Percentiles rank a stretch among this genome's conserved stretches.
phyloP scores from a whole-genome alignment of 805 yeast genomes.

The Limtongozyma cylindracea region DNA sequence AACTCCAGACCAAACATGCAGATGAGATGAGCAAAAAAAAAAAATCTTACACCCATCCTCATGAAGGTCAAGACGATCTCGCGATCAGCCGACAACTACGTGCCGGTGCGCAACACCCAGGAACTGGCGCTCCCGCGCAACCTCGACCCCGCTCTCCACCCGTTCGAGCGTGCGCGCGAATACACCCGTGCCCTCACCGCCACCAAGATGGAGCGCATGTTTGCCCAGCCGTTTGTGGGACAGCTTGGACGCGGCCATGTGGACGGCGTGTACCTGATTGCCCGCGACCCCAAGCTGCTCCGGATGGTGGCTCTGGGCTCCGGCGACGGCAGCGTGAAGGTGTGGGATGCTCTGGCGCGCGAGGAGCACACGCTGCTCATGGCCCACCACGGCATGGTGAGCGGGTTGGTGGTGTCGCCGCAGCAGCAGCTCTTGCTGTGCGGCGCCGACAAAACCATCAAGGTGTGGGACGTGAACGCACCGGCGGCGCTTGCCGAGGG shows the following conservation, averaged over 20 bases:
- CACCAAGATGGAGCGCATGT: slow-evolving; percentile 85
- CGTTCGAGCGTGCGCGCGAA: slow-evolving; percentile 92
- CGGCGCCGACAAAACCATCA: slow-evolving; percentile 76
- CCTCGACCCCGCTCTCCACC: slow-evolving; percentile 83
- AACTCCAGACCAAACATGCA: too few relatives aligned
- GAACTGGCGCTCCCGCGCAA: slow-evolving; percentile 74
- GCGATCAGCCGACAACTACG: slow-evolving; percentile 75
- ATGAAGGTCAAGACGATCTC: slow-evolving; percentile 78
- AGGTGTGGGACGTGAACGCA: slow-evolving; percentile 46
- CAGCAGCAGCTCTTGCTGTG: slow-evolving; percentile 41
- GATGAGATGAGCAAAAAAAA: too few relatives aligned
- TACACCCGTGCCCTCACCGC: slow-evolving; percentile 88
- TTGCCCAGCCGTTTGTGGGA: slow-evolving; percentile 92
- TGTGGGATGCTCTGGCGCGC: slow-evolving; percentile 74
- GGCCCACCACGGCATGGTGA: slow-evolving; percentile 78
- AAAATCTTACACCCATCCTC: too few relatives aligned
- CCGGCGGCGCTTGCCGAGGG: too few relatives aligned
- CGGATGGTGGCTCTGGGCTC: slow-evolving; percentile 74
- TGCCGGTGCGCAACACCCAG: slow-evolving; percentile 80
- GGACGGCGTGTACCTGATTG: slow-evolving; percentile 79
- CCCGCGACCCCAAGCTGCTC: slow-evolving; percentile 46
- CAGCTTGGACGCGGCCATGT: slow-evolving; percentile 88
- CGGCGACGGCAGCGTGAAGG: slow-evolving; percentile 86
- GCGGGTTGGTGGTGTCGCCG: slow-evolving; percentile 60
- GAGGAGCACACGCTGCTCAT: slow-evolving; percentile 52